These are phyloP conservation scores for Xylaria digitata DNA, from an alignment of 2,329 filamentous ascomycete species.

Conservation along the genomic window DNA sequence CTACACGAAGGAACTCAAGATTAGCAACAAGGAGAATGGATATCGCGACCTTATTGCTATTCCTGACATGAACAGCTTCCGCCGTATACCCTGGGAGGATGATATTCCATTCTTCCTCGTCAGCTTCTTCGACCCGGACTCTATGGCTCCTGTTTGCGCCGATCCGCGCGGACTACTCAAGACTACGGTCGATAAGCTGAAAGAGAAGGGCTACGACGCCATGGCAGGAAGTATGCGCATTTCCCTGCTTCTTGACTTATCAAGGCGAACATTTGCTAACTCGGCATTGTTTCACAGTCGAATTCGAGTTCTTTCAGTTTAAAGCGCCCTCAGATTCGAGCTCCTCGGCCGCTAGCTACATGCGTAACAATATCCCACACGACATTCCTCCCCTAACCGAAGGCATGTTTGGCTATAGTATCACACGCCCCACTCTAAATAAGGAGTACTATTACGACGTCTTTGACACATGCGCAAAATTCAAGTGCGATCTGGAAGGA, in stretches of 20 bases:
- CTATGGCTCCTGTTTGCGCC: constrained; percentile 71
- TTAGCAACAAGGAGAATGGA: constrained; percentile 83
- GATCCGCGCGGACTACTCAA: constrained; percentile 77
- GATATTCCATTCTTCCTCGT: constrained; percentile 81
- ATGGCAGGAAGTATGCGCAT: constrained; percentile 77
- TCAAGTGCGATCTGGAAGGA: constrained; percentile 78
- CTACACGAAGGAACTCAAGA: constrained; percentile 78
- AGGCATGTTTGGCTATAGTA: constrained; percentile 86
- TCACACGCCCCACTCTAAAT: constrained; percentile 80
- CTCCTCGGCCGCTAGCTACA: constrained; percentile 71
- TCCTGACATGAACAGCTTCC: constrained; percentile 75
- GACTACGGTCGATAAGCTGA: constrained; percentile 68
- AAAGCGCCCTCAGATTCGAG: constrained; percentile 52
- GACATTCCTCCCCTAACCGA: constrained; percentile 76
- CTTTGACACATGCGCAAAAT: constrained; percentile 75
- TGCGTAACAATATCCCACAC: constrained; percentile 72
- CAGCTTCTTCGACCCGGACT: constrained; percentile 78
- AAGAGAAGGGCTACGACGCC: constrained; percentile 72
- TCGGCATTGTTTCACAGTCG: constrained; percentile 62
- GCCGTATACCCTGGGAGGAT: constrained; percentile 83
- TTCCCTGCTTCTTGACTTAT: background rate
- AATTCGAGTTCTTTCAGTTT: constrained; percentile 76
- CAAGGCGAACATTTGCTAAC: constrained; percentile 11
- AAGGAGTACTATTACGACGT: constrained; percentile 87
- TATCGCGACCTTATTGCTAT: constrained; percentile 81